Percentiles rank a stretch among this genome's conserved stretches.
phyloP scores from a whole-genome alignment of 2,329 filamentous ascomycete species.

The Eurotiales sp. region DNA sequence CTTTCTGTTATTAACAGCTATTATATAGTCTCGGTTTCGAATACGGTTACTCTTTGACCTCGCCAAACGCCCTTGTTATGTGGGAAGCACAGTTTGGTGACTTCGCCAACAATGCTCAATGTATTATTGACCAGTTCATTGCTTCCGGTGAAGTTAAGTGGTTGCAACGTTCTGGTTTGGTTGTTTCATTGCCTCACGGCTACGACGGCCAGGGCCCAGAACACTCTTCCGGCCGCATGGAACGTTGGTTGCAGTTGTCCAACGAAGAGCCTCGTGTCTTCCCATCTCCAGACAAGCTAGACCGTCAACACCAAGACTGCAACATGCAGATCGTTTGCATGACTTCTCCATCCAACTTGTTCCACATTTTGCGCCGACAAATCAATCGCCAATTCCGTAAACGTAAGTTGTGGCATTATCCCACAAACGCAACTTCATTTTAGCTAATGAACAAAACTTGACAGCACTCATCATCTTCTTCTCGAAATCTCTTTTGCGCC shows the following conservation, averaged over 20 bases:
- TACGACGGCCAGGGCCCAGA: conserved; percentile 98
- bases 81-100: conserved; percentile 99
- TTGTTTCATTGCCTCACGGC: conserved; percentile 94
- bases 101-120: conserved; percentile 99
- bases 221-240: conserved; percentile 95
- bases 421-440: neutral
- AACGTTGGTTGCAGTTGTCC: conserved; percentile 93
- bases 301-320: conserved; percentile 97
- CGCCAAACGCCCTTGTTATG: conserved; percentile 94
- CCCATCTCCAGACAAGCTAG: conserved; percentile 81
- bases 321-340: conserved; percentile 99
- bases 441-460: conserved; percentile 5
- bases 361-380: conserved; percentile 93
- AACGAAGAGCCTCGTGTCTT: conserved; percentile 96
- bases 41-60: conserved; percentile 96
- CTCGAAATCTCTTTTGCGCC: conserved; percentile 92
- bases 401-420: conserved; percentile 60
- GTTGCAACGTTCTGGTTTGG: conserved; percentile 94
- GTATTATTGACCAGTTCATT: conserved; percentile 98
- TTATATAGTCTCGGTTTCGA: conserved; percentile 84
- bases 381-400: conserved; percentile 99
- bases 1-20: conserved; percentile 47
- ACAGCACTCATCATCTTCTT: conserved; percentile 94
- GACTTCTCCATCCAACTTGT: conserved; percentile 93
- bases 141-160: conserved; percentile 97